Conservation (phyloP, 345 rosid species). For the Zanthoxylum bungeanum region DNA sequence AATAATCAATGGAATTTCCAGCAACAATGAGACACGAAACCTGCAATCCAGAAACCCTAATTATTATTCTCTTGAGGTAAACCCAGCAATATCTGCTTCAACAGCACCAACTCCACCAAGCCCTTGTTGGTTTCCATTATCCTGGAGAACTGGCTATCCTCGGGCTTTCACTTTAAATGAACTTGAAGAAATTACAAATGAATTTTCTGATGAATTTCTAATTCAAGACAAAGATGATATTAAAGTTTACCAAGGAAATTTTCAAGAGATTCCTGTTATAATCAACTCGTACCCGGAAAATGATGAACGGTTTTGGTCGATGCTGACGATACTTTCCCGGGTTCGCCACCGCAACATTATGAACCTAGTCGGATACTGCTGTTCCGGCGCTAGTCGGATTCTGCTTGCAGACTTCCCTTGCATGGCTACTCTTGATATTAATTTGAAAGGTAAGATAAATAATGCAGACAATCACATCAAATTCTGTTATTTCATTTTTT, state of each 20-base stretch:
- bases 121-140: constrained; percentile 37
- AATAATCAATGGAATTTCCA: neutral
- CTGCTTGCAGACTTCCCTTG: constrained; percentile 33
- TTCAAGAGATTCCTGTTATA: constrained; percentile 31
- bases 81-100: neutral
- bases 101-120: constrained; percentile 10
- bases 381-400: constrained; percentile 25
- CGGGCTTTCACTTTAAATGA: constrained; percentile 32
- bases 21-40: neutral
- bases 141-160: constrained; percentile 44
- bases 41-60: neutral
- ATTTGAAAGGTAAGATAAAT: constrained; percentile 24
- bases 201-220: constrained; percentile 24
- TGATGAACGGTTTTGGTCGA: constrained; percentile 41
- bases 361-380: constrained; percentile 48
- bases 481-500: too few species aligned
- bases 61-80: constrained; percentile 3
- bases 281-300: constrained; percentile 23
- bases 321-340: constrained; percentile 34
- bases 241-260: constrained; percentile 26
- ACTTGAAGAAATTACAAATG: constrained; percentile 35
- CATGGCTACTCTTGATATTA: constrained; percentile 30
- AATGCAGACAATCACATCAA: neutral
- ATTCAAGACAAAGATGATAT: neutral
- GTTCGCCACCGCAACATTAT: constrained; percentile 40